A percentile compares a stretch with the other conserved stretches of the same genome.
These are phyloP conservation scores for Hirsutella rhossiliensis DNA, from an alignment of 2,329 filamentous ascomycete species.

Conservation along the genomic window DNA sequence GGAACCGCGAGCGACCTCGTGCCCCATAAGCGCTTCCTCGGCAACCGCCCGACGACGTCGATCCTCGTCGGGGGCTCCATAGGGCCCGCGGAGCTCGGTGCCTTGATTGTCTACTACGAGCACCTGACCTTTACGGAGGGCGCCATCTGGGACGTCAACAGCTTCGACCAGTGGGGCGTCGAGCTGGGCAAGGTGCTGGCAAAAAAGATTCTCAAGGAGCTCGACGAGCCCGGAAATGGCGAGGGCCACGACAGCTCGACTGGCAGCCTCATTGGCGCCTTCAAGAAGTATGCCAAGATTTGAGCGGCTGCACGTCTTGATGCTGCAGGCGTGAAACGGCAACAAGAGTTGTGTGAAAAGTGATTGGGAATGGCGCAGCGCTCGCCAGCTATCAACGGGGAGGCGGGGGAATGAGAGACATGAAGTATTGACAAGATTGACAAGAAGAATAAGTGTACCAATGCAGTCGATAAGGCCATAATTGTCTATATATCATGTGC, in stretches of 20 bases:
- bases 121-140: constrained; percentile 97
- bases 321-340: too few species aligned
- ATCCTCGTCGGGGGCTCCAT: constrained; percentile 86
- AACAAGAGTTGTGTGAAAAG: too few species aligned
- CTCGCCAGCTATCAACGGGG: too few species aligned
- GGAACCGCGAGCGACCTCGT: constrained; percentile 63
- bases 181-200: constrained; percentile 94
- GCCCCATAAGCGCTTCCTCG: constrained; percentile 98
- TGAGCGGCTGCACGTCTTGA: constrained; percentile 17
- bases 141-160: constrained; percentile 98
- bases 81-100: constrained; percentile 84
- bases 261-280: constrained; percentile 77
- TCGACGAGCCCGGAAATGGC: constrained; percentile 64
- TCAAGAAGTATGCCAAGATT: constrained; percentile 60
- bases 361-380: too few species aligned
- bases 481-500: too few species aligned
- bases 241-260: constrained; percentile 77
- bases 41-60: constrained; percentile 92
- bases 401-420: too few species aligned
- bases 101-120: constrained; percentile 97
- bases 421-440: too few species aligned
- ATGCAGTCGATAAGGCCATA: too few species aligned
- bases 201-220: constrained; percentile 79
- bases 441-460: too few species aligned
- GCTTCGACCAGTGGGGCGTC: constrained; percentile 98